Conservation (phyloP, 140 eudicot species). For the Anethum foeniculum region DNA sequence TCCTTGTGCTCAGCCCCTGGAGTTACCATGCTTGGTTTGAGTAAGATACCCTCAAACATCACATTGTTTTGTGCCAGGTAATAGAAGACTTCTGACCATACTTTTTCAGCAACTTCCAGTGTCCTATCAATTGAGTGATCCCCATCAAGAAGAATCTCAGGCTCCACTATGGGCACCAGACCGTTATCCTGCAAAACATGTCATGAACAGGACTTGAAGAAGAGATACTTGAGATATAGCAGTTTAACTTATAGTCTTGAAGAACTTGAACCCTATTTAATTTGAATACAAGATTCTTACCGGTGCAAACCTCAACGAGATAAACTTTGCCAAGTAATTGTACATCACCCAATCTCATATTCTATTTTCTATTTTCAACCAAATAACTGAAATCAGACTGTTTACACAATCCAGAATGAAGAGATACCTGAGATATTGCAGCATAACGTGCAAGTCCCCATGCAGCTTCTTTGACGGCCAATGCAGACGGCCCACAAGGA, state of each 20-base stretch:
- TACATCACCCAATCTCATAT: not conserved
- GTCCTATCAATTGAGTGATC: conserved; percentile 89
- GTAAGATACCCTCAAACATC: conserved; percentile 77
- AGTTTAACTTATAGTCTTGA: not conserved
- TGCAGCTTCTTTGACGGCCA: conserved; percentile 96
- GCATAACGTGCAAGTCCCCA: conserved; percentile 99
- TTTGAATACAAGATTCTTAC: not conserved
- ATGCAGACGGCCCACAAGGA: conserved; percentile 95
- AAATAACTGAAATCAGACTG: not conserved
- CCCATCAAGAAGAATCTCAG: conserved; percentile 95
- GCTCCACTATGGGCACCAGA: conserved; percentile 92
- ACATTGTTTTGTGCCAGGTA: conserved; percentile 90
- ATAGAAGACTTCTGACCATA: conserved; percentile 90
- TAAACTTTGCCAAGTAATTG: not conserved
- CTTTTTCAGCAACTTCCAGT: conserved; percentile 82
- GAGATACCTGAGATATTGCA: conserved; percentile 77
- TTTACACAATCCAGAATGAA: not conserved
- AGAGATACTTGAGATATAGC: no score
- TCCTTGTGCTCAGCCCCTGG: conserved; percentile 98
- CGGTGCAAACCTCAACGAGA: not conserved
- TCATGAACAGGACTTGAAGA: not conserved
- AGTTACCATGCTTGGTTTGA: conserved; percentile 94
- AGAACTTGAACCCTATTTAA: not conserved
- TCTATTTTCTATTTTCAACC: not conserved
- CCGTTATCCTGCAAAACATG: conserved; percentile 63